Percentiles rank a stretch among this genome's conserved stretches.
phyloP scores from a whole-genome alignment of 345 rosid species.

The Gossypium arboreum region DNA sequence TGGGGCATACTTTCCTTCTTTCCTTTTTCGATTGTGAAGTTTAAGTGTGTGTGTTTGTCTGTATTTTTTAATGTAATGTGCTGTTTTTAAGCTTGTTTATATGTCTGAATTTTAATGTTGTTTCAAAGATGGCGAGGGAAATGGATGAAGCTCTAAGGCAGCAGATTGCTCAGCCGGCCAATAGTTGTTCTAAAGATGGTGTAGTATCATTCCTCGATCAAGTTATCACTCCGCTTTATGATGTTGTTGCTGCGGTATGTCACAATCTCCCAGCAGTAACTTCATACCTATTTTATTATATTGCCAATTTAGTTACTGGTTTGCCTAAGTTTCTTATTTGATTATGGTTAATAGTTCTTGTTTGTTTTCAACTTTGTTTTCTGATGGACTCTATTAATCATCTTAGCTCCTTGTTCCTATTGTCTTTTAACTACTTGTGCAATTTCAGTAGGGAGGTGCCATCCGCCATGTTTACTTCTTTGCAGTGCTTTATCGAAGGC shows the following conservation, averaged over 20 bases:
- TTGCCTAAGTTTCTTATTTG: neutral
- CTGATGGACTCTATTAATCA: neutral
- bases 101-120: neutral
- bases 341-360: neutral
- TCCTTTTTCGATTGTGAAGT: neutral
- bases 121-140: slow-evolving; percentile 82
- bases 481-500: neutral
- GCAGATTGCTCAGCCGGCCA: slow-evolving; percentile 67
- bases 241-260: slow-evolving; percentile 82
- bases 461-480: neutral
- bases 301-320: neutral
- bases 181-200: slow-evolving; percentile 59
- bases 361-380: neutral
- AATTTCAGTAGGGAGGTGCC: slow-evolving; percentile 3
- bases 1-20: neutral
- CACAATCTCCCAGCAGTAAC: slow-evolving; percentile 1
- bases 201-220: slow-evolving; percentile 68
- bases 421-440: neutral
- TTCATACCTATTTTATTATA: neutral
- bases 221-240: slow-evolving; percentile 79
- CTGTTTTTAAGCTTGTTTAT: neutral
- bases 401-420: neutral
- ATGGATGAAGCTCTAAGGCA: slow-evolving; percentile 80
- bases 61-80: too few relatives aligned
- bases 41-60: neutral